Evolutionary conservation across 208 protist species (phyloP).

Genomic region (Crithidia brevicula): DNA sequence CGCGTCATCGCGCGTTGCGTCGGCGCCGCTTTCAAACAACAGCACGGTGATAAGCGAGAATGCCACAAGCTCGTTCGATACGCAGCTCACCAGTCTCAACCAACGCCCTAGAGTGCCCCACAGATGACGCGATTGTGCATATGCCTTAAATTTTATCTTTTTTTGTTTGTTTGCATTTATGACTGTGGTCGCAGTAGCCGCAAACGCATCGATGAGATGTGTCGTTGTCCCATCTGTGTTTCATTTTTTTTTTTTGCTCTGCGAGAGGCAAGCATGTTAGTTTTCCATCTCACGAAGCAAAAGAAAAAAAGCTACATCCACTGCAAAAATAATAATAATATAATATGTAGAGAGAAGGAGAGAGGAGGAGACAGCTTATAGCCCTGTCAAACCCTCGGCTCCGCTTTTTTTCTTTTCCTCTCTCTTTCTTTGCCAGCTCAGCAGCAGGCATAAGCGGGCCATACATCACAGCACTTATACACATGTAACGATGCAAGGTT

Average conservation of each 20-base stretch:
- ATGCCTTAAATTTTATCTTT: not conserved
- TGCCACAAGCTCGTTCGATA: not conserved
- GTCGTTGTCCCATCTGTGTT: not conserved
- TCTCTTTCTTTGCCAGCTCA: no score
- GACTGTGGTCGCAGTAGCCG: not conserved
- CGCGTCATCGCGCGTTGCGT: not conserved
- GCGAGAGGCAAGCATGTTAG: not conserved
- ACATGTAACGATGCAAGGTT: no score
- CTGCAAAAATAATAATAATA: no score
- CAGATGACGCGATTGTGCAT: not conserved
- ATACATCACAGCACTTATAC: no score
- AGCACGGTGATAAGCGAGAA: constrained; percentile 6
- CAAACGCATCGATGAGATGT: not conserved
- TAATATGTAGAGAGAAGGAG: no score
- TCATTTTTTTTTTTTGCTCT: not conserved
- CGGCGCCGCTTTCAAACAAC: constrained; percentile 4
- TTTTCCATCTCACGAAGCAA: no score
- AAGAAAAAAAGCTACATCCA: no score
- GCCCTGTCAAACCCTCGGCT: no score
- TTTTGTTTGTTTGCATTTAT: not conserved
- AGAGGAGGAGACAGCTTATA: no score
- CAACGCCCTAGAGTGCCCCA: not conserved
- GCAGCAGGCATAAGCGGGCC: no score
- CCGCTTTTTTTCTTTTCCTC: no score
- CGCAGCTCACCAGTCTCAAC: not conserved